Base-by-base conservation (phyloP, 805 yeast genomes). In the Ogataea angusta region DNA sequence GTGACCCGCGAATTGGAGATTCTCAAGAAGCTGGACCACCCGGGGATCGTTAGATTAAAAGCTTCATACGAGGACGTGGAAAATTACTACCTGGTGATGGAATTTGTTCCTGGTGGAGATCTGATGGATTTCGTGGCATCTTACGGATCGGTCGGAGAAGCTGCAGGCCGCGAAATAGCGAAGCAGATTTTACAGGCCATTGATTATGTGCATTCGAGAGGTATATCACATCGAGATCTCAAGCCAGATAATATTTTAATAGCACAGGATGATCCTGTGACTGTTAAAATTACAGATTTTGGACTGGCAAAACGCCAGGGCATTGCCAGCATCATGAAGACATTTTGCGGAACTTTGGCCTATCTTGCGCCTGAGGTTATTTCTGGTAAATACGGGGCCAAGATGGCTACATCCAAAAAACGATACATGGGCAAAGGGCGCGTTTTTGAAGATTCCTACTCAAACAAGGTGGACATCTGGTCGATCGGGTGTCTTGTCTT, bases 271-370 rank as follows among this genome's bases (percentile, higher is more conserved):
- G 93, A 87, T 56, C 98, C 97, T 0, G 93, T 90, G 4, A 61
- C 79, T 13, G 82, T 93, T n/a, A 93, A 93, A 58, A 85, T 93
- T 28, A 86, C 97, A 3, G 99, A 93, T 65, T 93, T 93, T 66
- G 99, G 99, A 0, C 69, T 93, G 32, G 99, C 99, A 0, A 93
- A 93, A 63, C 80, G 88, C 19, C 80, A 89, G 47, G 93, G 84
- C 43, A 80, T 80, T 38, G 84, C 89, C 8, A 79, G 95, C 2
- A 80, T 85, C 47, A 82, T 93, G 85, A 90, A 88, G 60, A 91
- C 99, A 0, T 93, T 93, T 54, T 93, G 99, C 66, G 99, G 99
- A 1, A 93, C 99, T 0, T 63, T 93, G 48, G 97, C 98, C 2
- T 93, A 93, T 56, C 84, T 93, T 36, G 99, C 99, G 0, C 99